These are phyloP conservation scores for Colletotrichum sp. DNA, from an alignment of 2,329 filamentous ascomycete species.

Conservation along the genomic window DNA sequence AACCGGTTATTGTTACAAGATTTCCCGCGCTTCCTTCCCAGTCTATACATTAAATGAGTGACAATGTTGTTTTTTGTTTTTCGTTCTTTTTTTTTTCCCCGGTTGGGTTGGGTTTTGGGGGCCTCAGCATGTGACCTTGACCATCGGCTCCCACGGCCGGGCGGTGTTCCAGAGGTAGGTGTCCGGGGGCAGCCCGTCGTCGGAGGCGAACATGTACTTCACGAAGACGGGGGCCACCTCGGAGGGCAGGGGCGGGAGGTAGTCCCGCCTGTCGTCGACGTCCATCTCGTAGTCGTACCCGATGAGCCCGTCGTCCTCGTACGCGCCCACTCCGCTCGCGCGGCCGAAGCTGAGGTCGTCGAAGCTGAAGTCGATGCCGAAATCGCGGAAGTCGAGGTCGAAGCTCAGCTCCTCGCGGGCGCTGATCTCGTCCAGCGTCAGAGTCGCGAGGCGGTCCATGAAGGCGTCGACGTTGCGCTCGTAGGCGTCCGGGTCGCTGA, in stretches of 20 bases:
- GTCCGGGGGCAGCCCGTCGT: conserved; percentile 34
- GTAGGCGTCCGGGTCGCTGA: conserved; percentile 35
- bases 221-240: conserved; percentile 37
- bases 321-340: background rate
- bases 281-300: conserved; percentile 8
- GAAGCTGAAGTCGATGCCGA: conserved; percentile 14
- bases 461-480: conserved; percentile 37
- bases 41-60: background rate
- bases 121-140: conserved; percentile 38
- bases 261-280: background rate
- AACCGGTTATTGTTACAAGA: background rate
- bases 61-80: background rate
- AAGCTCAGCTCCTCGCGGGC: background rate
- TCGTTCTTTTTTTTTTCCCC: background rate
- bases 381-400: background rate
- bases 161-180: conserved; percentile 47
- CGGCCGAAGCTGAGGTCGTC: background rate
- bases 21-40: background rate
- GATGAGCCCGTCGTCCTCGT: background rate
- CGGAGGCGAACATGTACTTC: conserved; percentile 32
- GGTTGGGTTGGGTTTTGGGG: background rate
- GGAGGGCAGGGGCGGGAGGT: conserved; percentile 7
- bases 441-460: background rate
- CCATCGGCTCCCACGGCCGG: conserved; percentile 47
- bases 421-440: background rate